Conservation (phyloP, 2,329 filamentous ascomycete genomes). For the Thelonectria olida region DNA sequence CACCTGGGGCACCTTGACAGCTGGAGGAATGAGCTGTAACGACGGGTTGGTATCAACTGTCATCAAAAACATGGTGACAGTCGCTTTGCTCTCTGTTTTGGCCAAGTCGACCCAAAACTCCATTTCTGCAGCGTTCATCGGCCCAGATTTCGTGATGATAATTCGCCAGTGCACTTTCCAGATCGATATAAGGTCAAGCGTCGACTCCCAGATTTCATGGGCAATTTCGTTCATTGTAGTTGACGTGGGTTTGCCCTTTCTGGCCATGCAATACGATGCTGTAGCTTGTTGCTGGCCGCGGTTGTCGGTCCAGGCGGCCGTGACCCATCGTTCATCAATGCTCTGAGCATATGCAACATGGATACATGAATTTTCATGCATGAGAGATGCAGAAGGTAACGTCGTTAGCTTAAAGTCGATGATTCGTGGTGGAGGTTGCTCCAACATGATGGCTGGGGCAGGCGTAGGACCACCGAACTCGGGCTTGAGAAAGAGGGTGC, state of each 20-base stretch:
- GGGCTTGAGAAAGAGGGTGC: slow-evolving; percentile 57
- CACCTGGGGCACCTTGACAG: slow-evolving; percentile 57
- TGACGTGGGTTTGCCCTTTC: slow-evolving; percentile 62
- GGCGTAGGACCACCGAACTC: slow-evolving; percentile 62
- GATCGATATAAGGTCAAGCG: slow-evolving; percentile 74
- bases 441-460: slow-evolving; percentile 77
- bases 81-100: slow-evolving; percentile 60
- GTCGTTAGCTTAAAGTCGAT: slow-evolving; percentile 79
- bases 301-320: slow-evolving; percentile 83
- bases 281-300: slow-evolving; percentile 77
- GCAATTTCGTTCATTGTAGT: slow-evolving; percentile 70
- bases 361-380: slow-evolving; percentile 82
- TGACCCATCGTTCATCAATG: slow-evolving; percentile 80
- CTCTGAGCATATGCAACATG: slow-evolving; percentile 84
- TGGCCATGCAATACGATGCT: slow-evolving; percentile 75
- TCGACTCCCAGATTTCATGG: slow-evolving; percentile 81
- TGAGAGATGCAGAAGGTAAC: slow-evolving; percentile 75
- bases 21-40: slow-evolving; percentile 68
- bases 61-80: slow-evolving; percentile 66
- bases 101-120: slow-evolving; percentile 66
- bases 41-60: slow-evolving; percentile 73
- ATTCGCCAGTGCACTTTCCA: slow-evolving; percentile 81
- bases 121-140: slow-evolving; percentile 73
- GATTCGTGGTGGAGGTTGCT: slow-evolving; percentile 72
- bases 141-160: slow-evolving; percentile 76